Conservation (phyloP, 306 rosid species). For the Arachis stenosperma region DNA sequence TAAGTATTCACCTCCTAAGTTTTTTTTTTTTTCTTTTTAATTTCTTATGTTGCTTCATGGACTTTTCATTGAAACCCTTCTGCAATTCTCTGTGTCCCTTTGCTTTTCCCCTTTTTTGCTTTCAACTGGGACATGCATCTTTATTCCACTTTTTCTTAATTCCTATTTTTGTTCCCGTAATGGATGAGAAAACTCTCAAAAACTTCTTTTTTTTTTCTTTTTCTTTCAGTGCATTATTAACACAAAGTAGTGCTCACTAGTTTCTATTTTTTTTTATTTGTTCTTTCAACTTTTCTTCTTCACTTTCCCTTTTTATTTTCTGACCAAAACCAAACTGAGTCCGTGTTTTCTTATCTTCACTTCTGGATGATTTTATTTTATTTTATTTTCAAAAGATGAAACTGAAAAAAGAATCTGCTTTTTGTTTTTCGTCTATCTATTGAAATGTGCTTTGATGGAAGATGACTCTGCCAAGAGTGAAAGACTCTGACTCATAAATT, state of each 20-base stretch:
- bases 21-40: background rate
- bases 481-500: slow-evolving; percentile 13
- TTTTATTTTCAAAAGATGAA: background rate
- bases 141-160: background rate
- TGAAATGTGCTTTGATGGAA: slow-evolving; percentile 7
- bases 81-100: background rate
- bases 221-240: slow-evolving; percentile 1
- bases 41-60: background rate
- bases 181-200: background rate
- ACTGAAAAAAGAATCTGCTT: background rate
- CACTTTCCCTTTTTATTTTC: slow-evolving; percentile 3
- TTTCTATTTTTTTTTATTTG: background rate
- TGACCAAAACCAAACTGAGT: slow-evolving; percentile 6
- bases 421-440: slow-evolving; percentile 11
- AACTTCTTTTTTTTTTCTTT: background rate
- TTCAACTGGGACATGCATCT: slow-evolving; percentile 10
- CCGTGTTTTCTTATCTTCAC: background rate
- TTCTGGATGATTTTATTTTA: background rate
- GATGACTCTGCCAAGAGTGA: slow-evolving; percentile 5
- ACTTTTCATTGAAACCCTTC: slow-evolving; percentile 25
- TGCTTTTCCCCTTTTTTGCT: slow-evolving; percentile 23
- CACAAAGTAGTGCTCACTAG: background rate
- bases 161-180: background rate
- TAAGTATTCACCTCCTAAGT: background rate
- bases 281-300: slow-evolving; percentile 12